Evolutionary conservation across 352 stramenopile genomes (phyloP).

Genomic region (Pythium rhizo-oryzae): DNA sequence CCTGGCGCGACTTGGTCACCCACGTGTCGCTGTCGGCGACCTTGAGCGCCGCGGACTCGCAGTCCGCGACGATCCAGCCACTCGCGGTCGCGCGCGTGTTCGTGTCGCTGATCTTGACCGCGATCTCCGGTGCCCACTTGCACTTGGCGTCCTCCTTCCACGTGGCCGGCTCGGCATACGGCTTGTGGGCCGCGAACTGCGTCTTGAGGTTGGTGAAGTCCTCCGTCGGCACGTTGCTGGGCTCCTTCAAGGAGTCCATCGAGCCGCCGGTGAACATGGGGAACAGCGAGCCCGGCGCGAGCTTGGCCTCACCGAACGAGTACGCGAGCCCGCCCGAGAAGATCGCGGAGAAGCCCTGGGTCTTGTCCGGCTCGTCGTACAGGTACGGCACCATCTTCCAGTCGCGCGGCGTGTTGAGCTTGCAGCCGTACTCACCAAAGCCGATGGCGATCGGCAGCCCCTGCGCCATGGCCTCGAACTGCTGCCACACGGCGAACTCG

Average conservation of each 20-base stretch:
- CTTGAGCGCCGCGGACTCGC: constrained; percentile 55
- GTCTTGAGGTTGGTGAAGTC: constrained; percentile 83
- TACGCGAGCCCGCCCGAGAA: constrained; percentile 86
- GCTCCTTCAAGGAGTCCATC: constrained; percentile 61
- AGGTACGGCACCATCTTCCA: constrained; percentile 87
- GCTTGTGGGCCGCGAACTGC: constrained; percentile 62
- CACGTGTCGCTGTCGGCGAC: constrained; percentile 68
- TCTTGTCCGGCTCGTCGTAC: constrained; percentile 72
- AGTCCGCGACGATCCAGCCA: constrained; percentile 79
- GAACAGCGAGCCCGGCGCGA: constrained; percentile 69
- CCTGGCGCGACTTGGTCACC: constrained; percentile 77
- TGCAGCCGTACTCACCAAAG: constrained; percentile 89
- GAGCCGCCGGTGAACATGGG: constrained; percentile 83
- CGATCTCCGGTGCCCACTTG: constrained; percentile 59
- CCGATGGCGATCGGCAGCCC: constrained; percentile 82
- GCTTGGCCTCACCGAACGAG: constrained; percentile 87
- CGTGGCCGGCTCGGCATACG: constrained; percentile 50
- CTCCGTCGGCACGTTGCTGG: constrained; percentile 55
- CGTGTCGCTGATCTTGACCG: constrained; percentile 50
- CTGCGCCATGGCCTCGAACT: constrained; percentile 77
- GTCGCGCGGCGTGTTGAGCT: constrained; percentile 55
- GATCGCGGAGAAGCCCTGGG: constrained; percentile 67
- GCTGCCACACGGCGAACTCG: constrained; percentile 80
- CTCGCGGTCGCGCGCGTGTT: constrained; percentile 47
- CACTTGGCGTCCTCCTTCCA: constrained; percentile 72